Conservation (phyloP, 371 early-diverging fungal genomes). For the Rhizomucor pusillus region DNA sequence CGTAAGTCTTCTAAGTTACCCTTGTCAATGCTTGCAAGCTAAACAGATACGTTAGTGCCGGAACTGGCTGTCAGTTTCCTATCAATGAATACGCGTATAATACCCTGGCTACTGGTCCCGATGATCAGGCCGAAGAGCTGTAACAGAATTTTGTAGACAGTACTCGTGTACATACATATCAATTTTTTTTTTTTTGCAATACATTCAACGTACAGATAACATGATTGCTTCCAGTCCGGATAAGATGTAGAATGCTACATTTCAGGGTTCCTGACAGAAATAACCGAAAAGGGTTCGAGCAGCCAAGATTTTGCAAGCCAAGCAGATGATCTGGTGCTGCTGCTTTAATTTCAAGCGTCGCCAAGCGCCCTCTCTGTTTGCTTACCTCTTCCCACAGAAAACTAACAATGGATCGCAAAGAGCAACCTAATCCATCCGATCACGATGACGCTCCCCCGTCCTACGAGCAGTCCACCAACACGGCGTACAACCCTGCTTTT, state of each 20-base stretch:
- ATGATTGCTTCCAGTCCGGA: too few relatives aligned
- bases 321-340: too few relatives aligned
- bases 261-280: too few relatives aligned
- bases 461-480: constrained; percentile 14
- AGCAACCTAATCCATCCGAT: constrained; percentile 7
- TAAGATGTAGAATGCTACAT: too few relatives aligned
- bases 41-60: constrained; percentile 19
- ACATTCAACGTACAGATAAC: too few relatives aligned
- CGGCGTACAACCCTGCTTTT: constrained; percentile 15
- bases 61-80: constrained; percentile 41
- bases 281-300: too few relatives aligned
- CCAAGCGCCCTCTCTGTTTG: neutral
- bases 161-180: too few relatives aligned
- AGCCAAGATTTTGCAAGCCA: too few relatives aligned
- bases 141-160: neutral
- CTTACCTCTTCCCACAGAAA: neutral
- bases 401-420: neutral
- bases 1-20: constrained; percentile 28
- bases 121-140: constrained; percentile 13
- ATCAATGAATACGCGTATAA: constrained; percentile 48
- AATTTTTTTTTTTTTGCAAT: too few relatives aligned
- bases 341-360: neutral
- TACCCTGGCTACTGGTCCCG: constrained; percentile 34
- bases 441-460: constrained; percentile 20
- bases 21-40: neutral